Evolutionary conservation across 805 yeast species (phyloP), one percentile per base, ranked within the genome.

Genomic region (Peterozyma xylosa): DNA sequence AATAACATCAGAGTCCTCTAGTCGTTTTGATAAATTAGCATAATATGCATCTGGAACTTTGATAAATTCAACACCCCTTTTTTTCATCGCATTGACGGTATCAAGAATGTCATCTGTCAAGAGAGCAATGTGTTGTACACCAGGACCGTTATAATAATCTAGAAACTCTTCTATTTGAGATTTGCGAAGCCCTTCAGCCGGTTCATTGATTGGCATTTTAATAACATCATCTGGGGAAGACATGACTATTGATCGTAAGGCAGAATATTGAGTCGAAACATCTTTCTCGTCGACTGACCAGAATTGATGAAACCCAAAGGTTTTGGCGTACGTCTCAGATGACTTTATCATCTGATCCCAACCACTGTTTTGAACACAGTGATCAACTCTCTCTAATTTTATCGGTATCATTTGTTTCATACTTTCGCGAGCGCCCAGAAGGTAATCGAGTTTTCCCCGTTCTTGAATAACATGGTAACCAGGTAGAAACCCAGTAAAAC

Each of bases 241-340:
- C 89, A 87, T 82, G 11, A 87, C 95, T 18, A 79, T 74, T 11
- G 95, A 82, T 43, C 75, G 70, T 45, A 86, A 71, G 0, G 93
- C 85, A 2, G 89, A 75, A 50, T 66, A 78, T 42, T 75, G 78
- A 0, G 96, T 86, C 41, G 73, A 70, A n/a, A 87, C 75, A 50
- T 81, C 85, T 39, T 67, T 69, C 49, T 87, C 95, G 58, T 86
- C 95, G 11, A 84, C 95, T 1, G 91, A 82, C 93, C 95, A 85
- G 57, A 77, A 86, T 55, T 78, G 69, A 51, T 81, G 88, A 62
- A 87, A 84, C 1, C 89, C 89, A 52, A 86, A 76, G 2, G 76
- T 73, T 21, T 63, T 59, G 29, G 78, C 74, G 60, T 88, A 86
- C 45, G 74, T 73, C 14, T 64, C 63, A 51, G 89, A 83, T 0